These are phyloP conservation scores for Magnolia sinica DNA, from an alignment of 164 flowering plant species.

Conservation along the genomic window DNA sequence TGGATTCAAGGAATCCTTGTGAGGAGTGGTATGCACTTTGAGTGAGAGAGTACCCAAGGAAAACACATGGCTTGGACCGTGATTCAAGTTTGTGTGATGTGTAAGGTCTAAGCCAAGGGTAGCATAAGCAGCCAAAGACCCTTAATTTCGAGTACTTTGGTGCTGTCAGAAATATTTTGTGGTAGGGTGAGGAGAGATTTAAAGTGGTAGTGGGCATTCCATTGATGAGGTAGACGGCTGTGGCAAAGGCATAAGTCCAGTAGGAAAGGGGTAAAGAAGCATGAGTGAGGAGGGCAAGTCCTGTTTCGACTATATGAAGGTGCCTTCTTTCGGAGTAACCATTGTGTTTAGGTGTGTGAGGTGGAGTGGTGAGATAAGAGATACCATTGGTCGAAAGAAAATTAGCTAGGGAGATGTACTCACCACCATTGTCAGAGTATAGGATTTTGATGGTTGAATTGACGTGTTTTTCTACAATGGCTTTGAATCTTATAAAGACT, in stretches of 20 bases:
- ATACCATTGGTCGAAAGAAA: not conserved
- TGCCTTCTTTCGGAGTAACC: not conserved
- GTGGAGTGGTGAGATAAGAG: not conserved
- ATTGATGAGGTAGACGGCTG: not conserved
- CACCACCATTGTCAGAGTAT: not conserved
- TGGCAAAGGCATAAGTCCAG: not conserved
- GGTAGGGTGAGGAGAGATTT: not conserved
- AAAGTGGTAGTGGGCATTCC: not conserved
- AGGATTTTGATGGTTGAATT: not conserved
- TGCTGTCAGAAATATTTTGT: not conserved
- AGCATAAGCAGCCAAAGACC: not conserved
- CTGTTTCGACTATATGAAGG: not conserved
- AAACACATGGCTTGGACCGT: not conserved
- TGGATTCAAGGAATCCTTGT: too few species aligned
- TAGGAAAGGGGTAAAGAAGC: not conserved
- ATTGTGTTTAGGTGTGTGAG: not conserved
- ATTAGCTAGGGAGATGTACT: too few species aligned
- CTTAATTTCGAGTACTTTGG: not conserved
- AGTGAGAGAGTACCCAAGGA: conserved; percentile 1
- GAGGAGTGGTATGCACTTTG: not conserved
- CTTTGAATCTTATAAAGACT: too few species aligned
- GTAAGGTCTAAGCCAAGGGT: not conserved
- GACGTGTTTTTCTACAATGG: too few species aligned
- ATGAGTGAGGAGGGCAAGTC: not conserved
- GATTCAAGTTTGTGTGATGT: not conserved